Conservation (phyloP, 176 grass and related monocot genomes). For the Musa schizocarpa region DNA sequence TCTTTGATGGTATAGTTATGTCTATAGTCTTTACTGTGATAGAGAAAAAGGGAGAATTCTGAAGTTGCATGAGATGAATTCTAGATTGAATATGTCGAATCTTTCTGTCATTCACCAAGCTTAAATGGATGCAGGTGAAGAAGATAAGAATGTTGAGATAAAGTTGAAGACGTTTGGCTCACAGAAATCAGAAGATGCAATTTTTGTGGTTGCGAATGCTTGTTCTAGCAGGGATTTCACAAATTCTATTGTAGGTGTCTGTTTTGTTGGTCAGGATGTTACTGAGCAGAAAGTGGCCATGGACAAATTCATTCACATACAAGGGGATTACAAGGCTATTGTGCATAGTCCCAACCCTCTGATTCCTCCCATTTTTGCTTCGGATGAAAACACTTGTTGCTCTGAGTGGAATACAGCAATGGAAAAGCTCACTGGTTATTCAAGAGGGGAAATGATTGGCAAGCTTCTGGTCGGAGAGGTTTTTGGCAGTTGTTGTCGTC, state of each 20-base stretch:
- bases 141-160: constrained; percentile 98
- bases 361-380: constrained; percentile 96
- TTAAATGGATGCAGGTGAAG: constrained; percentile 58
- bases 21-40: not conserved
- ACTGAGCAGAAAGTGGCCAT: constrained; percentile 84
- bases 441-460: constrained; percentile 62
- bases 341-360: constrained; percentile 87
- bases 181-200: constrained; percentile 52
- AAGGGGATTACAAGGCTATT: constrained; percentile 97
- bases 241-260: constrained; percentile 72
- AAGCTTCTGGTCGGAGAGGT: constrained; percentile 82
- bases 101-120: constrained; percentile 2
- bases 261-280: constrained; percentile 89
- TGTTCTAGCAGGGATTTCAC: constrained; percentile 88
- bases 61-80: not conserved
- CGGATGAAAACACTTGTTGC: constrained; percentile 92
- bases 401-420: constrained; percentile 96
- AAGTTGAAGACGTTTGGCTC: constrained; percentile 89
- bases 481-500: constrained; percentile 76
- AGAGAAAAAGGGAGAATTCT: not conserved
- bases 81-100: not conserved
- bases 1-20: not conserved
- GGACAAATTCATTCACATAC: constrained; percentile 99
- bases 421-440: constrained; percentile 96
- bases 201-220: constrained; percentile 90